Base-by-base conservation (phyloP, 2,329 filamentous ascomycete species). In the Lachnellula subtilissima region DNA sequence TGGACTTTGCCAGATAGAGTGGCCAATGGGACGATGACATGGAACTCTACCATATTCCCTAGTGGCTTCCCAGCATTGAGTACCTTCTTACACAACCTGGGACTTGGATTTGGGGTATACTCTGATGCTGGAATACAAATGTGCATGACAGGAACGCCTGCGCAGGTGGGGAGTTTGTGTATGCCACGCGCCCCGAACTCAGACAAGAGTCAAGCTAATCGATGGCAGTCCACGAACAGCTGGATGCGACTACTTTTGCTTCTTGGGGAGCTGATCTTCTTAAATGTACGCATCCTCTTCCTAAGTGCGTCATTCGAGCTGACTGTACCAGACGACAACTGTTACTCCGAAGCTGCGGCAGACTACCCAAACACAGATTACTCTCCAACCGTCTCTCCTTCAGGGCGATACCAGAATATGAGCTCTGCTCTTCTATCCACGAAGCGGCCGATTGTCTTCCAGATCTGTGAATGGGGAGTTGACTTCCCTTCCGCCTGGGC, bases 31-130 rank as follows among this genome's bases (percentile, higher is more conserved):
- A 69, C 64, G 8, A 61, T 78, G 37, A 73, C 72, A 12, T 77
- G 72, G 68, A 76, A 77, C 49, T 61, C 68, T 3, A 70, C 64
- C 0, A 63, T 68, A 1, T 78, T 78, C 37, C 76, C 75, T 0
- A 71, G 69, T 25, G 73, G 73, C 2, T 72, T 77, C 56, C 71
- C 67, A 28, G 73, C 72, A 3, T 61, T 78, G n/a, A 73, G 71
- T 2, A 66, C 74, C n/a, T 71, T 70, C 28, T 65, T 77, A 15
- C 74, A 75, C 55, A 65, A 62, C 1, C 56, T 73, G 9, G 72
- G 73, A 0, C 58, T 77, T 15, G 67, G 71, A 12, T 78, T 76
- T 60, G 74, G 76, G 1, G 65, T 78, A 35, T 78, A 78, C 56
- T 74, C 72, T 12, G 71, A 72, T 39, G 67, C 64, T 3, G 67